phyloP scores from a whole-genome alignment of 306 rosid species.

The Abrus precatorius region DNA sequence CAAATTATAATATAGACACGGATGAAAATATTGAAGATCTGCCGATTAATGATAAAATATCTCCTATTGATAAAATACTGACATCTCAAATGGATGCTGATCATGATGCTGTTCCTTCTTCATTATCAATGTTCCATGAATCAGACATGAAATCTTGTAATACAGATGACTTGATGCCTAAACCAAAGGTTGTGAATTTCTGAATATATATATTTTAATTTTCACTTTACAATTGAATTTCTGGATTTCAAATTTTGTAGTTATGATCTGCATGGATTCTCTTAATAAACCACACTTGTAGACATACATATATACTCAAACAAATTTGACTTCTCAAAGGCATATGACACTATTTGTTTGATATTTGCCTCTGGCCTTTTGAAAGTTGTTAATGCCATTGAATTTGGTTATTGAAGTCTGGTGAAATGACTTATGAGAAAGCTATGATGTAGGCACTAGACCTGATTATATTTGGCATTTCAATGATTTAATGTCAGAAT shows the following conservation, averaged over 20 bases:
- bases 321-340: neutral
- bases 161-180: constrained; percentile 46
- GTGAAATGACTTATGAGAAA: neutral
- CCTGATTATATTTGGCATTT: constrained; percentile 14
- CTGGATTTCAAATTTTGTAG: constrained; percentile 30
- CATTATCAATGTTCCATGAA: constrained; percentile 44
- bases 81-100: constrained; percentile 47
- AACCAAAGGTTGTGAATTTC: constrained; percentile 55
- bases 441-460: constrained; percentile 20
- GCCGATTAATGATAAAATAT: constrained; percentile 45
- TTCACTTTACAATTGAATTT: neutral
- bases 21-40: constrained; percentile 50
- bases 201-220: constrained; percentile 3
- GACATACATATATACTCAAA: neutral
- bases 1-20: constrained; percentile 46
- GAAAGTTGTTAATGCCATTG: neutral
- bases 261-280: neutral
- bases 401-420: constrained; percentile 11
- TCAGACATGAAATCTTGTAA: constrained; percentile 47
- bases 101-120: constrained; percentile 47
- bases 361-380: neutral
- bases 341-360: constrained; percentile 10
- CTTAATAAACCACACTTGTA: neutral
- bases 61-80: constrained; percentile 39
- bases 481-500: constrained; percentile 5